These are phyloP conservation scores for Lanmaoa pseudosensibilis DNA, from an alignment of 768 basidiomycete genomes.

Conservation along the genomic window DNA sequence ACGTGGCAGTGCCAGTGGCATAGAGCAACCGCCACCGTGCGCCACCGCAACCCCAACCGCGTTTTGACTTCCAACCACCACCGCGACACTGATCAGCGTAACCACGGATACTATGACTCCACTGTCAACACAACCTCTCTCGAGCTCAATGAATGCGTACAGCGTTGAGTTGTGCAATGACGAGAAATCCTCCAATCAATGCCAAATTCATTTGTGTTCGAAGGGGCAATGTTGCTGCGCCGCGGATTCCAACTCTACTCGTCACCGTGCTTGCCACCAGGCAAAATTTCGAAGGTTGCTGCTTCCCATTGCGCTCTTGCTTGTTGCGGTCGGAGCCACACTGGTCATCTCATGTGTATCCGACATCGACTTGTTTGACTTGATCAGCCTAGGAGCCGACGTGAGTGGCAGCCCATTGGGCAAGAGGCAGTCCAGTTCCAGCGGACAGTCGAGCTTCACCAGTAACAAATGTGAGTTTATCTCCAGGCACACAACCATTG, in stretches of 20 bases:
- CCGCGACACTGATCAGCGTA: constrained; percentile 6
- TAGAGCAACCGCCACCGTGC: neutral
- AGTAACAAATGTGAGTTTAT: constrained; percentile 42
- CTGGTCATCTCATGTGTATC: constrained; percentile 34
- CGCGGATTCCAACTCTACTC: constrained; percentile 14
- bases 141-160: constrained; percentile 25
- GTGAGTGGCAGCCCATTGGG: constrained; percentile 29
- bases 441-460: constrained; percentile 35
- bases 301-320: constrained; percentile 33
- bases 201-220: constrained; percentile 23
- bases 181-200: constrained; percentile 25
- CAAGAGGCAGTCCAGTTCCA: constrained; percentile 27
- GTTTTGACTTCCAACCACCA: neutral
- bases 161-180: constrained; percentile 3
- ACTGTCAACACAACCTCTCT: constrained; percentile 29
- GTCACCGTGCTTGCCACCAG: constrained; percentile 35
- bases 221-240: constrained; percentile 23
- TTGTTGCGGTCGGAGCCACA: constrained; percentile 34
- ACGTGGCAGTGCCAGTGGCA: neutral
- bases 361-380: constrained; percentile 24
- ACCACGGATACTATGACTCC: constrained; percentile 26
- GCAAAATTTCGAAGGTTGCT: constrained; percentile 35
- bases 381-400: constrained; percentile 27
- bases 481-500: neutral
- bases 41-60: neutral